phyloP scores from a whole-genome alignment of 202 grass and related monocot genomes.

The Schoenoplectus tabernaemontani region DNA sequence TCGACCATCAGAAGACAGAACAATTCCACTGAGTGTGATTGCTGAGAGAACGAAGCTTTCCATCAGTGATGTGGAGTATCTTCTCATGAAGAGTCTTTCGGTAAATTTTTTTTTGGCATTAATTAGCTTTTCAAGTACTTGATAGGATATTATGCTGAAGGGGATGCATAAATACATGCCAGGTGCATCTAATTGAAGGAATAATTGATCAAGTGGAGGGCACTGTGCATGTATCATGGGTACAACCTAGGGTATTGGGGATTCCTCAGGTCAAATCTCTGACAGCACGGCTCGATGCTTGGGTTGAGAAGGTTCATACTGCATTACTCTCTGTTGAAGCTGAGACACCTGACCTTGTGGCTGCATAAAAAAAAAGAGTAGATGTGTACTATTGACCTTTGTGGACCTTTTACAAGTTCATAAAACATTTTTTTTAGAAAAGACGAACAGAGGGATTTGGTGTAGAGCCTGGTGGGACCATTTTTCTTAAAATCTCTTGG shows the following conservation, averaged over 20 bases:
- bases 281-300: constrained; percentile 57
- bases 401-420: constrained; percentile 12
- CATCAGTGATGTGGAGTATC: constrained; percentile 67
- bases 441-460: constrained; percentile 1
- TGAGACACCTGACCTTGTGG: constrained; percentile 86
- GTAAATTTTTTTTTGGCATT: constrained; percentile 40
- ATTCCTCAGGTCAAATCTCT: constrained; percentile 78
- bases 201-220: constrained; percentile 93
- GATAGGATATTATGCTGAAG: not conserved
- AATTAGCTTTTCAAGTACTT: not conserved
- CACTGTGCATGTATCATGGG: constrained; percentile 84
- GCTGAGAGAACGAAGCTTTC: constrained; percentile 77
- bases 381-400: not conserved
- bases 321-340: constrained; percentile 81
- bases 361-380: constrained; percentile 39
- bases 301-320: constrained; percentile 79
- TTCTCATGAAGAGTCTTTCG: constrained; percentile 98
- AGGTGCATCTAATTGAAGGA: constrained; percentile 99
- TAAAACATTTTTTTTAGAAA: constrained; percentile 11
- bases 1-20: constrained; percentile 80
- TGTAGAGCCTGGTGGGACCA: constrained; percentile 2
- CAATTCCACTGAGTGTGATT: constrained; percentile 77
- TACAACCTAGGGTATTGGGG: constrained; percentile 89
- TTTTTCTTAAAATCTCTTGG: constrained; percentile 9
- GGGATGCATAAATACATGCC: not conserved